Base-by-base conservation (phyloP, 352 stramenopile species). In the Aphanomyces cochlioides region DNA sequence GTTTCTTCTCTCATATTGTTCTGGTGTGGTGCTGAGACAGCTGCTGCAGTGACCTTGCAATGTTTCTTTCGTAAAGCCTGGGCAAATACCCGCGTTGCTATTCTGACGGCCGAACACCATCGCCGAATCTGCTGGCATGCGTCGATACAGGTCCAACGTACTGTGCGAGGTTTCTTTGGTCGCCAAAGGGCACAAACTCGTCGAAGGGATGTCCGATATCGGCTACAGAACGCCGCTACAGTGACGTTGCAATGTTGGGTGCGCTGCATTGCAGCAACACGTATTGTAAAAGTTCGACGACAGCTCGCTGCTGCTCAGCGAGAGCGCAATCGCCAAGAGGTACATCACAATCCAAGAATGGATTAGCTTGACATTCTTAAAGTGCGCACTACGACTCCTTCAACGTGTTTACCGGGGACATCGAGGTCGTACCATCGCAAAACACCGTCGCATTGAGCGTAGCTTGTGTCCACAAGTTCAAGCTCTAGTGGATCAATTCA, bases 191-290 rank as follows among this genome's bases (percentile, higher is more conserved):
- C 39, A 10, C 47, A 47, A 12, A 7, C 36, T 19, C 10, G n/a
- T 12, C 47, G 47, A 36, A 10, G 10, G 5, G 28, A n/a, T 15
- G 1, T n/a, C 34, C 12, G 8, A 7, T 12, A n/a, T 5, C 34
- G 8, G 17, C 36, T 38, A n/a, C 4, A 34, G 5, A 4, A 36
- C 3, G 8, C 36, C 21, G 64, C 64, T 7, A 19, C 34, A 10
- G 37, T 70, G 5, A 41, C 21, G 40, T 21, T 70, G 64, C 64
- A 63, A 43, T 70, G 64, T 41, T 70, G 64, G 64, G 39, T 54
- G 36, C 64, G 64, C 1, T 60, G n/a, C 6, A 15, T 70, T 10
- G n/a, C n/a, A 10, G 64, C 64, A 7, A 45, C 43, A 45, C 54
- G 21, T 45, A 28, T 43, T 19, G 54, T 37, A 17, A 39, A 61